Evolutionary conservation across 106 monocot genomes (phyloP).

Genomic region (Dendrobium huoshanense): DNA sequence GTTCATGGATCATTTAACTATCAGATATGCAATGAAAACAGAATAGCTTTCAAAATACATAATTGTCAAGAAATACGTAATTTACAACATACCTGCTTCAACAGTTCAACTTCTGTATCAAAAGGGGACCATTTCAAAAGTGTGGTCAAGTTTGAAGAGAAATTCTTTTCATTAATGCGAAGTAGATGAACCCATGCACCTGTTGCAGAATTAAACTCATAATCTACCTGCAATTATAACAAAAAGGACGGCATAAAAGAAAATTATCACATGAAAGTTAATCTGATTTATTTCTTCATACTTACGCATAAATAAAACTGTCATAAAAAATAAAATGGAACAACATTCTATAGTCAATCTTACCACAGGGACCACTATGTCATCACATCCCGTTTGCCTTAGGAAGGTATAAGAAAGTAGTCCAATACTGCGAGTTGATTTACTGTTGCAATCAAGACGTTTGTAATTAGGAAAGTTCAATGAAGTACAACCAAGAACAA

Average conservation of each 20-base stretch:
- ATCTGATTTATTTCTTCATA: neutral
- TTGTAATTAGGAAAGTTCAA: neutral
- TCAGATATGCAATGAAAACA: neutral
- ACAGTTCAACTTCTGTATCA: constrained; percentile 36
- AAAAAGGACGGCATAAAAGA: neutral
- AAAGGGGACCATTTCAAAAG: constrained; percentile 60
- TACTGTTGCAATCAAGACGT: constrained; percentile 7
- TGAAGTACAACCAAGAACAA: neutral
- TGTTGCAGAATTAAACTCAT: constrained; percentile 23
- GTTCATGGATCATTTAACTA: no score
- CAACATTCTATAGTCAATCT: constrained; percentile 5
- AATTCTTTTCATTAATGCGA: constrained; percentile 18
- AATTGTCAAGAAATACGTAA: neutral
- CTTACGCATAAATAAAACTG: neutral
- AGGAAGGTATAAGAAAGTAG: constrained; percentile 70
- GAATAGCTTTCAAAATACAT: neutral
- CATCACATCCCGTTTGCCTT: constrained; percentile 35
- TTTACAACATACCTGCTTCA: constrained; percentile 33
- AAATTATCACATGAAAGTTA: constrained; percentile 5
- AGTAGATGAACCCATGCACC: constrained; percentile 14
- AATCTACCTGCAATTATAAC: constrained; percentile 38
- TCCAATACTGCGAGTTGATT: constrained; percentile 39
- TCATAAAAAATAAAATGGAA: neutral
- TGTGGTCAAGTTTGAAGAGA: constrained; percentile 29
- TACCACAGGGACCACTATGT: constrained; percentile 58